Conservation (phyloP, 805 yeast species). For the Kockiozyma suomiensis region DNA sequence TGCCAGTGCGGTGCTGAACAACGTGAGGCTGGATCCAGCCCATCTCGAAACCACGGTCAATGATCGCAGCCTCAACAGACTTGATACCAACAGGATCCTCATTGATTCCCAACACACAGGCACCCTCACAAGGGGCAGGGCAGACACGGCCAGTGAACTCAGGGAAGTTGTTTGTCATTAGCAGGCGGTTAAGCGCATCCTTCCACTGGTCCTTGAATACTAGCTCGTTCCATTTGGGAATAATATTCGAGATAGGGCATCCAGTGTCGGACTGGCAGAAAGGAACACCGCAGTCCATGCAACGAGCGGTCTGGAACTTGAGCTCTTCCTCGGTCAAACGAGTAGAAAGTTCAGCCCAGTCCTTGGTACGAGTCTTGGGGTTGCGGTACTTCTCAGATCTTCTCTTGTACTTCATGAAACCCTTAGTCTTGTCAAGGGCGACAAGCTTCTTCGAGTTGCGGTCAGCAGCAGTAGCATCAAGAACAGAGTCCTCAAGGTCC, state of each 20-base stretch:
- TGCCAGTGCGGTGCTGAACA: constrained; percentile 81
- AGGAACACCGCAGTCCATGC: constrained; percentile 99
- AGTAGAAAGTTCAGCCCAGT: constrained; percentile 88
- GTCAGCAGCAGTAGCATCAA: constrained; percentile 66
- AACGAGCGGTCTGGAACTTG: constrained; percentile 89
- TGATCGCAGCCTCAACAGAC: constrained; percentile 92
- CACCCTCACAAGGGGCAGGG: constrained; percentile 99
- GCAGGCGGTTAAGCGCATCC: constrained; percentile 85
- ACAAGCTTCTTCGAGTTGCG: constrained; percentile 61
- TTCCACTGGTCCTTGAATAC: constrained; percentile 94
- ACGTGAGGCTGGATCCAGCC: constrained; percentile 93
- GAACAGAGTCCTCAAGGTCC: constrained; percentile 87
- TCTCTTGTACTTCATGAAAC: constrained; percentile 92
- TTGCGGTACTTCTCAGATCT: constrained; percentile 84
- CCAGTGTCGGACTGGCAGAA: constrained; percentile 98
- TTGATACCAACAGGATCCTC: constrained; percentile 96
- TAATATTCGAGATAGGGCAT: constrained; percentile 94
- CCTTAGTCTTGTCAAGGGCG: constrained; percentile 76
- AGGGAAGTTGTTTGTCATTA: constrained; percentile 98
- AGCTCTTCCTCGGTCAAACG: constrained; percentile 85
- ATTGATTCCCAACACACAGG: constrained; percentile 89
- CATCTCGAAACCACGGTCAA: constrained; percentile 92
- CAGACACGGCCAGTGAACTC: constrained; percentile 98
- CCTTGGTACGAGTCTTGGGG: constrained; percentile 72
- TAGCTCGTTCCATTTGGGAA: constrained; percentile 97